These are phyloP conservation scores for Penicillium brasilianum DNA, from an alignment of 2,329 filamentous ascomycete genomes.

Conservation along the genomic window DNA sequence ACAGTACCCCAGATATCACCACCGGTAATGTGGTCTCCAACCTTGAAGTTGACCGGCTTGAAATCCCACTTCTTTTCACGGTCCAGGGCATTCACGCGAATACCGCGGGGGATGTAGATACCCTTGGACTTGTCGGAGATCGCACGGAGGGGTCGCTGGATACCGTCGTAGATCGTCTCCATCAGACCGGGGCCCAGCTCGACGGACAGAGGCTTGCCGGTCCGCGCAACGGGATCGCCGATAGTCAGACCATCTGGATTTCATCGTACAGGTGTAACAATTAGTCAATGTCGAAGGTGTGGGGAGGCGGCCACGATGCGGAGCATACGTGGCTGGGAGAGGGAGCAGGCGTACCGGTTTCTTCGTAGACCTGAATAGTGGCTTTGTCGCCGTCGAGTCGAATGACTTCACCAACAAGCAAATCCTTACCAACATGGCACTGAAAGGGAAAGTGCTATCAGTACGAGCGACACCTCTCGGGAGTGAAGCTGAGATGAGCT, in stretches of 20 bases:
- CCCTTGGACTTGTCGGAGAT: constrained; percentile 79
- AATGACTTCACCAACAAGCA: constrained; percentile 96
- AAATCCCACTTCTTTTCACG: constrained; percentile 96
- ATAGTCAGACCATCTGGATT: constrained; percentile 81
- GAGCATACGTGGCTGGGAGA: constrained; percentile 14
- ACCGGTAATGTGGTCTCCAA: constrained; percentile 94
- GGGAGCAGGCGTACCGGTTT: constrained; percentile 70
- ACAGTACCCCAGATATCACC: constrained; percentile 96
- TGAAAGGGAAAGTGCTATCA: constrained; percentile 42
- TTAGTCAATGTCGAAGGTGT: constrained; percentile 23
- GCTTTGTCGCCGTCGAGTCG: constrained; percentile 94
- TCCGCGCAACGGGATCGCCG: constrained; percentile 87
- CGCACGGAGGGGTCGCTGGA: constrained; percentile 88
- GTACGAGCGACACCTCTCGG: constrained; percentile 8
- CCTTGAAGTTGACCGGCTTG: constrained; percentile 80
- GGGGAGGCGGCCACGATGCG: constrained; percentile 1
- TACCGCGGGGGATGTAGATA: constrained; percentile 98
- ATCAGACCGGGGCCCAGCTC: constrained; percentile 96
- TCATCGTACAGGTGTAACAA: neutral
- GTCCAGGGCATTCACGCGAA: constrained; percentile 84
- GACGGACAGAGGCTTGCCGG: constrained; percentile 94
- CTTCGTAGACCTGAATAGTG: constrained; percentile 98
- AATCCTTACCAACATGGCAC: constrained; percentile 91
- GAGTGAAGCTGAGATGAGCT: constrained; percentile 14
- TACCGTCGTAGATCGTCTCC: constrained; percentile 99